Evolutionary conservation across 805 yeast species (phyloP).

Genomic region (Candida qinlingensis): DNA sequence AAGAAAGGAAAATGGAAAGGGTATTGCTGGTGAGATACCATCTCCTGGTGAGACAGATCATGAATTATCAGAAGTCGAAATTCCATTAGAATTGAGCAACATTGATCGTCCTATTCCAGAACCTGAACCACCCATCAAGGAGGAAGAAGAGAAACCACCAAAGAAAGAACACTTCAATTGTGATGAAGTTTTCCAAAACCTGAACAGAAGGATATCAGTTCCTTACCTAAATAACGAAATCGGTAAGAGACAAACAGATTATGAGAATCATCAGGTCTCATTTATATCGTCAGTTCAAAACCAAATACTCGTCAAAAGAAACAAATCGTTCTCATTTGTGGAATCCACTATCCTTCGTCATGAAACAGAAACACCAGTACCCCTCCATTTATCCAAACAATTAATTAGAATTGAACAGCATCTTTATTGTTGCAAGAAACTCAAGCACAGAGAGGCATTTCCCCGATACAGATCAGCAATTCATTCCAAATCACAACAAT

Average conservation of each 20-base stretch:
- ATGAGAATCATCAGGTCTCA: constrained; percentile 20
- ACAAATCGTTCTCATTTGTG: constrained; percentile 32
- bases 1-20: constrained; percentile 4
- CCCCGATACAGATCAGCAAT: background rate
- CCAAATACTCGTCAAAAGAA: constrained; percentile 22
- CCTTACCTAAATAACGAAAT: constrained; percentile 33
- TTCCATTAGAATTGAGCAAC: background rate
- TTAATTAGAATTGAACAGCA: constrained; percentile 9
- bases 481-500: background rate
- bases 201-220: constrained; percentile 35
- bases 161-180: constrained; percentile 1
- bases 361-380: constrained; percentile 10
- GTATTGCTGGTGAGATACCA: background rate
- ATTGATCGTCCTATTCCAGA: background rate
- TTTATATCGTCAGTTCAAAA: constrained; percentile 4
- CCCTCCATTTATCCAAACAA: constrained; percentile 9
- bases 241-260: constrained; percentile 23
- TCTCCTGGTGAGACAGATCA: background rate
- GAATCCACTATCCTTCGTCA: constrained; percentile 18
- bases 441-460: background rate
- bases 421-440: background rate
- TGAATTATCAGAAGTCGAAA: constrained; percentile 1
- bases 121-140: constrained; percentile 7
- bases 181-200: constrained; percentile 14
- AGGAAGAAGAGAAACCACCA: constrained; percentile 3